A percentile compares a stretch with the other conserved stretches of the same genome.
Evolutionary conservation across 2,329 filamentous ascomycete genomes (phyloP).

Genomic region (Hypoxylon sp.): DNA sequence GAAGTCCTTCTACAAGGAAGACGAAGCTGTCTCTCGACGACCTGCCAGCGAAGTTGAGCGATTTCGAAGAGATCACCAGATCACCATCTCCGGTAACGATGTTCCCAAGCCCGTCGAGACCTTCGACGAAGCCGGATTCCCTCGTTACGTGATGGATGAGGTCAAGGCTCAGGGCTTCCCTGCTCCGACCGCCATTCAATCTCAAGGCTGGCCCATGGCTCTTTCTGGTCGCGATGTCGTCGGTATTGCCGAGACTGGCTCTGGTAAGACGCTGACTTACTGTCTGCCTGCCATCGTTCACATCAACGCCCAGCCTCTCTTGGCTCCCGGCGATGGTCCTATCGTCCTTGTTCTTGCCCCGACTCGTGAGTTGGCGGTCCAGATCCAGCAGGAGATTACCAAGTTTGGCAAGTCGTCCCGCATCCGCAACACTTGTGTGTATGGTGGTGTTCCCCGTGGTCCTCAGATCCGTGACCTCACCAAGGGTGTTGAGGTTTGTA

Average conservation of each 20-base stretch:
- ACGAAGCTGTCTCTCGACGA: conserved; percentile 77
- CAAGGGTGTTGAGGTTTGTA: conserved; percentile 96
- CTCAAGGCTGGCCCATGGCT: conserved; percentile 99
- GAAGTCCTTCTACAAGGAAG: conserved; percentile 99
- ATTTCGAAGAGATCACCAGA: conserved; percentile 86
- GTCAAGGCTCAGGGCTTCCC: conserved; percentile 98
- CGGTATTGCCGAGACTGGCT: conserved; percentile 98
- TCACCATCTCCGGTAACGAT: conserved; percentile 79
- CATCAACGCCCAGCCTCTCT: conserved; percentile 98
- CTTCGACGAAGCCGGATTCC: conserved; percentile 98
- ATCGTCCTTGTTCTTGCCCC: conserved; percentile 96
- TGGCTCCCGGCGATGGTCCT: conserved; percentile 92
- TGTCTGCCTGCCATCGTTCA: conserved; percentile 98
- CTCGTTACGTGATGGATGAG: conserved; percentile 95
- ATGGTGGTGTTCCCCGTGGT: conserved; percentile 98
- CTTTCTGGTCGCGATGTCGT: conserved; percentile 97
- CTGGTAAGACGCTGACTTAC: conserved; percentile 98
- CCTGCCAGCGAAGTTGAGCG: conserved; percentile 81
- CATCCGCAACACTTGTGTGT: conserved; percentile 98
- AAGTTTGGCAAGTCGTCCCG: conserved; percentile 98
- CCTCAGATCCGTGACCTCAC: conserved; percentile 95
- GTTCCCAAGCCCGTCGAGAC: conserved; percentile 95
- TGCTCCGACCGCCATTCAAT: conserved; percentile 93
- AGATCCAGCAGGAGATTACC: conserved; percentile 98
- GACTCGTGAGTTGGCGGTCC: conserved; percentile 96